These are phyloP conservation scores for Aquilaria malaccensis DNA, from an alignment of 345 rosid species.

Conservation along the genomic window DNA sequence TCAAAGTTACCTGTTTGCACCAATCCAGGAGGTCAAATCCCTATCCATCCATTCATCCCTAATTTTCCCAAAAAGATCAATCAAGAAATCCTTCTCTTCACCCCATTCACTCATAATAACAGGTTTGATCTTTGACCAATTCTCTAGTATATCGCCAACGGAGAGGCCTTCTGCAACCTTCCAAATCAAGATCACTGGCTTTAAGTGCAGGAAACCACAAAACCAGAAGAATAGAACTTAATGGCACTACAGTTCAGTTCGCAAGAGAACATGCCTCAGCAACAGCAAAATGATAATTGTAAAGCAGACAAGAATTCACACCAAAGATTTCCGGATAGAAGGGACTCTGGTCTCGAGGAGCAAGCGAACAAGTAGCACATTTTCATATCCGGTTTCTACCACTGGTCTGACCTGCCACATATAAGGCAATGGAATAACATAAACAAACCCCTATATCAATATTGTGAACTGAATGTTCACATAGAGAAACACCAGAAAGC, in stretches of 20 bases:
- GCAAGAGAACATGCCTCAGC: background rate
- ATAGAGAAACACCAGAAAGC: too few species aligned
- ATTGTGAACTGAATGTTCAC: too few species aligned
- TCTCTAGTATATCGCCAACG: conserved; percentile 60
- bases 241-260: background rate
- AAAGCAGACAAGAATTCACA: conserved; percentile 25
- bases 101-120: conserved; percentile 77
- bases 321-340: conserved; percentile 67
- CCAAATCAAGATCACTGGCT: conserved; percentile 14
- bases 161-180: conserved; percentile 78
- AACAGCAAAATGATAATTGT: background rate
- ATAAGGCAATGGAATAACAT: conserved; percentile 1
- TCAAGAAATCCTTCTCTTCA: conserved; percentile 55
- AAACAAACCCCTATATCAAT: too few species aligned
- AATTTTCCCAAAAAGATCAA: conserved; percentile 79
- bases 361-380: conserved; percentile 68
- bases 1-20: conserved; percentile 72
- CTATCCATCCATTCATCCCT: conserved; percentile 86
- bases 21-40: conserved; percentile 76
- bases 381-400: conserved; percentile 93
- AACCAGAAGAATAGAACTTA: background rate
- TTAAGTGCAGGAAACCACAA: conserved; percentile 13
- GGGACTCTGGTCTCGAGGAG: conserved; percentile 67
- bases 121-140: conserved; percentile 74
- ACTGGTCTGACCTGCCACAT: conserved; percentile 81